A percentile compares a stretch with the other conserved stretches of the same genome.
Evolutionary conservation across 495 filamentous ascomycete species (phyloP).

Genomic region (Lasiosphaeria ovina): DNA sequence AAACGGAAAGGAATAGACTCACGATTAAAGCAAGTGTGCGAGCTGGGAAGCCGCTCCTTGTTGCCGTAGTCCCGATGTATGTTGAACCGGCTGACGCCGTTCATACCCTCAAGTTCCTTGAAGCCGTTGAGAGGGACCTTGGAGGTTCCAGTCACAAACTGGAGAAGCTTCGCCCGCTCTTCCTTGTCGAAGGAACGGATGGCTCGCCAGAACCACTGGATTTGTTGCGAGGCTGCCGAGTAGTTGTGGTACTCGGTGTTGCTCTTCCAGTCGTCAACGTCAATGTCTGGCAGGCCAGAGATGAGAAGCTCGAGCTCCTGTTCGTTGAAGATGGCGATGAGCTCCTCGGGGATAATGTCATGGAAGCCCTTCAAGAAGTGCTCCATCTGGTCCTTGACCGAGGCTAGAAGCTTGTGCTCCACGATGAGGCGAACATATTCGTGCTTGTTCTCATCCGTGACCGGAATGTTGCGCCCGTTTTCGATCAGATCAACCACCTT

Average conservation of each 20-base stretch:
- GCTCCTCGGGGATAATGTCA: conserved; percentile 91
- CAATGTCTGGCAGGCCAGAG: conserved; percentile 94
- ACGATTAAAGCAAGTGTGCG: conserved; percentile 99
- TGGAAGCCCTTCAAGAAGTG: conserved; percentile 97
- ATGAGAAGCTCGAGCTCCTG: conserved; percentile 97
- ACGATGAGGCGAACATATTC: conserved; percentile 92
- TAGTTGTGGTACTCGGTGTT: conserved; percentile 99
- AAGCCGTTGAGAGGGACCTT: conserved; percentile 99
- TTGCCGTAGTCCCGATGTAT: conserved; percentile 98
- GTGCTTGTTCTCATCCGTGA: conserved; percentile 98
- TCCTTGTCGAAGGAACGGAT: conserved; percentile 98
- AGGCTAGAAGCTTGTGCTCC: conserved; percentile 88
- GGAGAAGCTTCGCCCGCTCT: conserved; percentile 93
- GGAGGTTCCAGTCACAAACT: conserved; percentile 97
- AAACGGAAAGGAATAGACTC: conserved; percentile 46
- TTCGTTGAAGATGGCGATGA: conserved; percentile 98
- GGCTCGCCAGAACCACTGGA: conserved; percentile 99
- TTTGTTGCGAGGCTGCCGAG: conserved; percentile 87
- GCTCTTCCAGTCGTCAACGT: conserved; percentile 98
- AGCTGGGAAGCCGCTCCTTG: conserved; percentile 93
- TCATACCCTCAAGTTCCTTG: conserved; percentile 99
- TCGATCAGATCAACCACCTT: conserved; percentile 83
- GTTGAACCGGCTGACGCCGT: conserved; percentile 96
- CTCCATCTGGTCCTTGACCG: conserved; percentile 91
- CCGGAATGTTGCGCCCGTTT: conserved; percentile 85